A percentile compares a stretch with the other conserved stretches of the same genome.
phyloP scores from a whole-genome alignment of 192 early-diverging fungal genomes.

The Chytriomyces sp. region DNA sequence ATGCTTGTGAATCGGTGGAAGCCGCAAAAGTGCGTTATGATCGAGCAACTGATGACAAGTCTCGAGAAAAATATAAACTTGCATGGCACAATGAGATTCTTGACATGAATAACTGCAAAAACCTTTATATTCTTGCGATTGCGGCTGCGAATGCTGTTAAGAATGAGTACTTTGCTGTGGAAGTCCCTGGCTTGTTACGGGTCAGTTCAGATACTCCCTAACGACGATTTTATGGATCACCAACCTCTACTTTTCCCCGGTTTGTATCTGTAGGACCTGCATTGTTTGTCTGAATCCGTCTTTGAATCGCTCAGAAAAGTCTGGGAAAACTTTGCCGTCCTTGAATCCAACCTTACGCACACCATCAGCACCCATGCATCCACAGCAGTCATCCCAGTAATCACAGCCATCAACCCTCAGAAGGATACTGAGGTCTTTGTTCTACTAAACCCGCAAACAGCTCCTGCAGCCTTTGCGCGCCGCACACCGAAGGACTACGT shows the following conservation, averaged over 20 bases:
- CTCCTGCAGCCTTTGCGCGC: neutral
- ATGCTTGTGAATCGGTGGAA: conserved; percentile 66
- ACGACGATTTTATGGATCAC: neutral
- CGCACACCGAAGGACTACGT: conserved; percentile 31
- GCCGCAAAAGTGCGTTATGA: conserved; percentile 57
- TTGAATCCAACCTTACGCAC: conserved; percentile 41
- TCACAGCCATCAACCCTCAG: conserved; percentile 52
- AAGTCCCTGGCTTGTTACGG: conserved; percentile 62
- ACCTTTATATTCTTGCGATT: conserved; percentile 67
- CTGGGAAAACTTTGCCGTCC: conserved; percentile 51
- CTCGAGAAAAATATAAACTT: conserved; percentile 52
- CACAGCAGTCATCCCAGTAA: conserved; percentile 28
- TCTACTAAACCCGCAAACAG: conserved; percentile 23
- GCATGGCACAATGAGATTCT: conserved; percentile 60
- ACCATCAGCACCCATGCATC: conserved; percentile 23
- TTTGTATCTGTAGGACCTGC: conserved; percentile 53
- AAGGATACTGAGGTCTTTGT: conserved; percentile 49
- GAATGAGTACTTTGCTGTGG: conserved; percentile 60
- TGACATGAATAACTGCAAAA: conserved; percentile 72
- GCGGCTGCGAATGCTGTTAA: conserved; percentile 66
- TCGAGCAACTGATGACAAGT: conserved; percentile 62
- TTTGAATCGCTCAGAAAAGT: conserved; percentile 57
- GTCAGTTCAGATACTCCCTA: too few relatives aligned
- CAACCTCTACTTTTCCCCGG: neutral
- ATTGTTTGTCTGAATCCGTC: conserved; percentile 59